Evolutionary conservation across 306 rosid genomes (phyloP).

Genomic region (Boehmeria nivea): DNA sequence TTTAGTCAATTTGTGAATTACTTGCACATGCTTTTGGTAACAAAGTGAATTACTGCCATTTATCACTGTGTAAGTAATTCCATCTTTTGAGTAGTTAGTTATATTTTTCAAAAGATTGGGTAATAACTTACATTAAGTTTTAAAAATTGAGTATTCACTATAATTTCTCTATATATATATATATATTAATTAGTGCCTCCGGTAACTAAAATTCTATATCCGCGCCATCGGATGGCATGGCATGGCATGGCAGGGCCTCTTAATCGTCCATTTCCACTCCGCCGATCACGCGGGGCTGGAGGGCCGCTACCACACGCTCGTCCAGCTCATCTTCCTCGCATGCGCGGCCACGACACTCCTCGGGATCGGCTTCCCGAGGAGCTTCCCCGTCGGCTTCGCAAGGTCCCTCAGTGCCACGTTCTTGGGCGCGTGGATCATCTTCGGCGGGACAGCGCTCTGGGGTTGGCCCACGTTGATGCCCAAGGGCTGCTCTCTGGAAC

Average conservation of each 20-base stretch:
- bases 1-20: too few species aligned
- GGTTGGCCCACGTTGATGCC: slow-evolving; percentile 44
- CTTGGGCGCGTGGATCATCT: slow-evolving; percentile 61
- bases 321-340: slow-evolving; percentile 38
- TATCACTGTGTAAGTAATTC: too few species aligned
- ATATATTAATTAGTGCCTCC: too few species aligned
- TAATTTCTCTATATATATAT: too few species aligned
- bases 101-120: too few species aligned
- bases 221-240: too few species aligned
- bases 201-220: too few species aligned
- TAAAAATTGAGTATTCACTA: too few species aligned
- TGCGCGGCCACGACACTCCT: slow-evolving; percentile 40
- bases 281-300: slow-evolving; percentile 72
- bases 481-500: slow-evolving; percentile 56
- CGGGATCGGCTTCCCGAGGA: slow-evolving; percentile 44
- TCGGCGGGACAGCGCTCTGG: slow-evolving; percentile 66
- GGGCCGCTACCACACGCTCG: slow-evolving; percentile 63
- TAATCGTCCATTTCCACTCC: slow-evolving; percentile 68
- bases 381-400: slow-evolving; percentile 50
- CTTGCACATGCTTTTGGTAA: too few species aligned
- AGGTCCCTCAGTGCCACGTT: slow-evolving; percentile 48
- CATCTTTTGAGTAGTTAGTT: too few species aligned
- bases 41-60: too few species aligned
- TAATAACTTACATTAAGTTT: too few species aligned
- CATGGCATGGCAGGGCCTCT: slow-evolving; percentile 52